Evolutionary conservation across 176 grass and related monocot genomes (phyloP).

Genomic region (Zea luxurians): DNA sequence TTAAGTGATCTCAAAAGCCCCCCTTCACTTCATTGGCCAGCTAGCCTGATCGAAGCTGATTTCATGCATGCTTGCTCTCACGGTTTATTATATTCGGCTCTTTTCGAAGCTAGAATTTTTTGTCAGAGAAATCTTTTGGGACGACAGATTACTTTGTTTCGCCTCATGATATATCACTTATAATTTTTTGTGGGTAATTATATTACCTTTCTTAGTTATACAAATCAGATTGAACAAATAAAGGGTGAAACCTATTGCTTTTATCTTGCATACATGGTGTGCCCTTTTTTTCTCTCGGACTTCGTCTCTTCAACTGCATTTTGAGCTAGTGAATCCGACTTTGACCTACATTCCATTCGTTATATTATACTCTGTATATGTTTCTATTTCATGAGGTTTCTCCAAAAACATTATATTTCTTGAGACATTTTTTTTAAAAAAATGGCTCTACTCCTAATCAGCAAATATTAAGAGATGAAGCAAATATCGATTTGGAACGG

Average conservation of each 20-base stretch:
- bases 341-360: not conserved
- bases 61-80: not conserved
- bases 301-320: not conserved
- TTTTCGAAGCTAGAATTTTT: not conserved
- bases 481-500: too few relatives aligned
- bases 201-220: not conserved
- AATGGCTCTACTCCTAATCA: not conserved
- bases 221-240: slow-evolving; percentile 4
- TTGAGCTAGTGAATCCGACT: not conserved
- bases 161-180: not conserved
- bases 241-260: not conserved
- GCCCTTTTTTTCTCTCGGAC: not conserved
- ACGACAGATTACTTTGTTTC: not conserved
- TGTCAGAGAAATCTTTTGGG: not conserved
- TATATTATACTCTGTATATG: not conserved
- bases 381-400: slow-evolving; percentile 1
- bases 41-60: not conserved
- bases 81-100: not conserved
- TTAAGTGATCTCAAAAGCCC: slow-evolving; percentile 18
- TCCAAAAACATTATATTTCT: slow-evolving; percentile 11
- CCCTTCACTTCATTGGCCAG: slow-evolving; percentile 7
- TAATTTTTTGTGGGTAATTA: slow-evolving; percentile 14
- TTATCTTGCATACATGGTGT: not conserved
- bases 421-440: not conserved
- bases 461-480: not conserved